Evolutionary conservation across 139 green algal species (phyloP).

Genomic region (Nannochloris sp.): DNA sequence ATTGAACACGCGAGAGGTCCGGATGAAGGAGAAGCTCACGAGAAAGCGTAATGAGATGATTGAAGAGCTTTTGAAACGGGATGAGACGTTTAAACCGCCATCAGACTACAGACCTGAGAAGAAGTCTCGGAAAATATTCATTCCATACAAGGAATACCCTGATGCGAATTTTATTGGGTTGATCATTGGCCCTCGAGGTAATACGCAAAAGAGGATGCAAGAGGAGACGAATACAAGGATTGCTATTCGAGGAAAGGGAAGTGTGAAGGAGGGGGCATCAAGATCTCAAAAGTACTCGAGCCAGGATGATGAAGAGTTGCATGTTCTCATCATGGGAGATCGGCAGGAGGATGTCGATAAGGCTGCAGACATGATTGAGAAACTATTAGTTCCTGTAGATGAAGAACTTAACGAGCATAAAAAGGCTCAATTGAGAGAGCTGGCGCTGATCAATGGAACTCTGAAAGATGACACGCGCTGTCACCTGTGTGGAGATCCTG

Average conservation of each 20-base stretch:
- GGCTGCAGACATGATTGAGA: conserved; percentile 69
- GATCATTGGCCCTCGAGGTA: conserved; percentile 98
- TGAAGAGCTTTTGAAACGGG: conserved; percentile 83
- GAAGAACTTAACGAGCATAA: conserved; percentile 92
- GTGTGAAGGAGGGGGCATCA: conserved; percentile 72
- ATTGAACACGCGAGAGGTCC: conserved; percentile 84
- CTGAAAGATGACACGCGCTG: conserved; percentile 48
- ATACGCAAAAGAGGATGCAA: conserved; percentile 98
- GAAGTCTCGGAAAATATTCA: conserved; percentile 80
- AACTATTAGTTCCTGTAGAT: conserved; percentile 75
- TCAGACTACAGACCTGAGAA: conserved; percentile 55
- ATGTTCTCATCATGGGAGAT: conserved; percentile 94
- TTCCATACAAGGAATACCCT: conserved; percentile 84
- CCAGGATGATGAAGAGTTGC: conserved; percentile 82
- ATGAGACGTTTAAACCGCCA: conserved; percentile 75
- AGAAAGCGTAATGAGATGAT: conserved; percentile 64
- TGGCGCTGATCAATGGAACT: conserved; percentile 89
- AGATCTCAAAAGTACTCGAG: conserved; percentile 64
- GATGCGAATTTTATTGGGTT: conserved; percentile 98
- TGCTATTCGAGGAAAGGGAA: conserved; percentile 76
- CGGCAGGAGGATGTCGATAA: conserved; percentile 63
- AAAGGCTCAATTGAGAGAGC: conserved; percentile 80
- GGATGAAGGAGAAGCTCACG: conserved; percentile 65
- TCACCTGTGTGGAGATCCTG: conserved; percentile 41
- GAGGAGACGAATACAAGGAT: conserved; percentile 96